Conservation (phyloP, 345 rosid genomes). For the Eucalyptus globulus region DNA sequence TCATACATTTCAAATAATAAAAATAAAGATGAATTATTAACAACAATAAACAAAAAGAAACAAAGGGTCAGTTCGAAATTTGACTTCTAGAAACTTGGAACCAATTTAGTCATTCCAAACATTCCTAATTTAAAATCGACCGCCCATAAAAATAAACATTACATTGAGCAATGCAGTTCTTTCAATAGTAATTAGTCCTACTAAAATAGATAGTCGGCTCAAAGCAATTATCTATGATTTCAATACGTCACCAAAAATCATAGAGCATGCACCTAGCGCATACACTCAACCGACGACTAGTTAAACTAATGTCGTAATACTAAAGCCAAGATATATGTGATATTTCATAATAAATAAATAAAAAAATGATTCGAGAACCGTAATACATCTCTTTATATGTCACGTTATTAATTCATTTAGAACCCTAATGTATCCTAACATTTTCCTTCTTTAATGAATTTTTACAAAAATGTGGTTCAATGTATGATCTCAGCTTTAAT, state of each 20-base stretch:
- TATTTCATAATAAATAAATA: background rate
- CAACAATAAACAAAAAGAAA: background rate
- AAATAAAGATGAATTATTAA: background rate
- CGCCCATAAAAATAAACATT: background rate
- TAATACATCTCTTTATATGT: background rate
- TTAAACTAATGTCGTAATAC: background rate
- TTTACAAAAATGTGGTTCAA: background rate
- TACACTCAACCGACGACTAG: rapidly evolving
- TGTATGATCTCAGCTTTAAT: background rate
- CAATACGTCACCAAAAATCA: background rate
- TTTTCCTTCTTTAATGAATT: background rate
- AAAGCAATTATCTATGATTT: background rate
- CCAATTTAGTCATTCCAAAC: background rate
- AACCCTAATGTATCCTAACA: background rate
- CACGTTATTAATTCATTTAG: background rate
- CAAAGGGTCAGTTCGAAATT: background rate
- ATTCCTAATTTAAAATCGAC: background rate
- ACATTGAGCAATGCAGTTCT: background rate
- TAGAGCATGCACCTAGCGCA: background rate
- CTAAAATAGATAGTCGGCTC: background rate
- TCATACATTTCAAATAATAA: background rate
- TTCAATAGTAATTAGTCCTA: background rate
- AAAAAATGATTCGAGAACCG: background rate
- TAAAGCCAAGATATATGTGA: background rate
- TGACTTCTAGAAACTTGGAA: background rate